Percentiles rank a stretch among this genome's conserved stretches.
These are phyloP conservation scores for Wickerhamomyces mucosus DNA, from an alignment of 805 yeast species.

Conservation along the genomic window DNA sequence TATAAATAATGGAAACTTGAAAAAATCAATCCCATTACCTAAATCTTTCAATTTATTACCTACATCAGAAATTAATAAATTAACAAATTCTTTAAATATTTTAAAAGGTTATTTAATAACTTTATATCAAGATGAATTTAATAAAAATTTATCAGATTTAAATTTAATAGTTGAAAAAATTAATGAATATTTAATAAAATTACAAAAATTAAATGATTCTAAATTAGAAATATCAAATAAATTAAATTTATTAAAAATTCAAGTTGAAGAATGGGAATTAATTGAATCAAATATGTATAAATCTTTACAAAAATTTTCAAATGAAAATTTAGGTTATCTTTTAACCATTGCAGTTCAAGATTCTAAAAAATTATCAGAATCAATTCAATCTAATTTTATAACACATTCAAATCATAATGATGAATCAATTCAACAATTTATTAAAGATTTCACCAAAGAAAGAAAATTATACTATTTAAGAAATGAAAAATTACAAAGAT, in stretches of 20 bases:
- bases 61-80: constrained; percentile 14
- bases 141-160: constrained; percentile 14
- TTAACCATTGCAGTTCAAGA: constrained; percentile 23
- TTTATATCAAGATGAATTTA: constrained; percentile 14
- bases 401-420: constrained; percentile 20
- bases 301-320: constrained; percentile 26
- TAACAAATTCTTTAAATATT: constrained; percentile 12
- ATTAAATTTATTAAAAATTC: constrained; percentile 2
- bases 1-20: no score
- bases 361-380: constrained; percentile 24
- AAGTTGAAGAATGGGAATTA: constrained; percentile 25
- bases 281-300: constrained; percentile 25
- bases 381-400: constrained; percentile 24
- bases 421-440: constrained; percentile 25
- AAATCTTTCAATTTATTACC: constrained; percentile 13
- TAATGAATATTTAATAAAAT: constrained; percentile 17
- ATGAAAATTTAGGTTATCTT: constrained; percentile 22
- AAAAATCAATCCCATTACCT: constrained; percentile 15
- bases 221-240: constrained; percentile 15
- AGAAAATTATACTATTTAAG: constrained; percentile 35
- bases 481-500: constrained; percentile 37
- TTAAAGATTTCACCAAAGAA: constrained; percentile 30
- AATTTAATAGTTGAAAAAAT: constrained; percentile 20
- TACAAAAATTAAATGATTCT: constrained; percentile 20
- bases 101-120: constrained; percentile 22